phyloP scores from a whole-genome alignment of 805 yeast species.

The Jamesozyma hellenica region DNA sequence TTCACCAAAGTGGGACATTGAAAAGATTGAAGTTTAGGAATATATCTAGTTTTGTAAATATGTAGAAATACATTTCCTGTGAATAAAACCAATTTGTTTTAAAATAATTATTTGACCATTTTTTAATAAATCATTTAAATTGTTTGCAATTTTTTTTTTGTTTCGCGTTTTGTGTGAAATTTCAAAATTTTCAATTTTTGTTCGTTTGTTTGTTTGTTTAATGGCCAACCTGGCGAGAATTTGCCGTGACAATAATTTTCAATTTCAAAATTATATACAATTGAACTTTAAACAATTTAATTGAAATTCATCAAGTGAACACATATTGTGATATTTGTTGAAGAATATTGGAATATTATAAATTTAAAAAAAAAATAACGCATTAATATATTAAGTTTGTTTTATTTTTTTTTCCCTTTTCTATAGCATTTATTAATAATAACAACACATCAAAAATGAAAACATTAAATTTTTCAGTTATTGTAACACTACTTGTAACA shows the following conservation, averaged over 20 bases:
- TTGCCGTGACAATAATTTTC: too few species aligned
- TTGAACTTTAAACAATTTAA: too few species aligned
- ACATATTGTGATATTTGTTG: too few species aligned
- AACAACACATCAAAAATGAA: slow-evolving; percentile 41
- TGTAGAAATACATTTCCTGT: not conserved
- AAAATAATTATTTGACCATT: not conserved
- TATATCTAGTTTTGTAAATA: slow-evolving; percentile 1
- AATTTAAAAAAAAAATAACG: too few species aligned
- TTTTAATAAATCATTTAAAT: too few species aligned
- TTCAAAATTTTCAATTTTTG: not conserved
- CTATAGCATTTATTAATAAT: too few species aligned
- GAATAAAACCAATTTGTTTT: not conserved
- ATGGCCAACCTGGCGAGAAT: slow-evolving; percentile 1
- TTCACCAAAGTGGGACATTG: slow-evolving; percentile 14
- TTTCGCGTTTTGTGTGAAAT: too few species aligned
- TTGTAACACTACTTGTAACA: not conserved
- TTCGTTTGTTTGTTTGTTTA: not conserved
- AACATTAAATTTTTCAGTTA: slow-evolving; percentile 34
- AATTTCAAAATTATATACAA: too few species aligned
- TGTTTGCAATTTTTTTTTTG: not conserved
- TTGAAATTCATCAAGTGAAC: too few species aligned
- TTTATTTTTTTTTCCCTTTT: too few species aligned
- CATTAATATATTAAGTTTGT: too few species aligned
- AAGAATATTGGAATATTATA: too few species aligned
- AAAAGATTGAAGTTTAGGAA: slow-evolving; percentile 3